Base-by-base conservation (phyloP, 1,284 basidiomycete species). In the Puccinia sorghi region DNA sequence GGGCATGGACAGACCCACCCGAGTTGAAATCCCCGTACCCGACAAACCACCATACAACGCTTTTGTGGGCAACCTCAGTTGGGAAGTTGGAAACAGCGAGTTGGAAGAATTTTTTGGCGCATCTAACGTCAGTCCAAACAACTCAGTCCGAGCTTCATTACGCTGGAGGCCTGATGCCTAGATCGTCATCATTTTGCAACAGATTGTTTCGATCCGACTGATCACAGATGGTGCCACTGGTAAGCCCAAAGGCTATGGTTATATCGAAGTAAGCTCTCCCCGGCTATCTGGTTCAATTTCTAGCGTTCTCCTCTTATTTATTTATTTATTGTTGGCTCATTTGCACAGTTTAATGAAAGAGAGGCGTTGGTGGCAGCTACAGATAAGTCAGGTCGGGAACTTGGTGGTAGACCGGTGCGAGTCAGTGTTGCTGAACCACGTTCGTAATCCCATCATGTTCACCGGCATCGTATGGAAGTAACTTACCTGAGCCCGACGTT, bases 221-320 rank as follows among this genome's bases (percentile, higher is more conserved):
- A 95, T 99, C 84, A 91, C 89, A 82, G 94, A 95, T 83, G 89
- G 90, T 79, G 86, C 86, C 67, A 70, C 75, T 39, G 94, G 95
- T 75, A 94, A 94, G 85, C 92, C 94, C 46, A 98, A 97, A 85
- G 97, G 97, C 0, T 99, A 97, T 86, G 97, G 96, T 46, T 99
- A 99, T 84, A 90, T 98, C 81, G 96, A 99, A 84, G 75, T 99
- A 98, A 83, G 88, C n/a, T n/a, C 87, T 52, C 90, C 91, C 52
- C 73, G 84, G 93, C 79, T 92, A 94, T 52, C 90, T 89, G 61
- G 87, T 98, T 81, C 94, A 94, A 86, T 89, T 90, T 75, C 96
- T 92, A 7, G 13, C 8, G 15, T 32, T 39, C 86, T 97, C 43
- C 86, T 86, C 52, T 90, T 89, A 79, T 82, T n/a, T n/a, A n/a